These are phyloP conservation scores for Dothiorella sarmentorum DNA, from an alignment of 2,329 filamentous ascomycete genomes.

Conservation along the genomic window DNA sequence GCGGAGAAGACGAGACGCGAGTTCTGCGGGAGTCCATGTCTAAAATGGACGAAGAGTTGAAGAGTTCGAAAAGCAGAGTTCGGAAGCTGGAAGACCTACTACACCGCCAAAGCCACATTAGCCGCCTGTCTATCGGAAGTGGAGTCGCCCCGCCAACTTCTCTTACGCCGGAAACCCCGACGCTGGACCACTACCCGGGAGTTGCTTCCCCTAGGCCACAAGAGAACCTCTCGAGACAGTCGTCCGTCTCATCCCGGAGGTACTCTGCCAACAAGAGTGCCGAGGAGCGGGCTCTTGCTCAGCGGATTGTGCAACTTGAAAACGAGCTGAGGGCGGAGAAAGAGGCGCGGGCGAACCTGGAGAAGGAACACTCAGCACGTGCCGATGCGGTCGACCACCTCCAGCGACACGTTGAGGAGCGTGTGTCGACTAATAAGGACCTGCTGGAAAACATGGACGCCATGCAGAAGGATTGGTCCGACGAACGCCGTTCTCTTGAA, in stretches of 20 bases:
- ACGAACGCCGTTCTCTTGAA: slow-evolving; percentile 79
- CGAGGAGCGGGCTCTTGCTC: slow-evolving; percentile 59
- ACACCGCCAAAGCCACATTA: slow-evolving; percentile 69
- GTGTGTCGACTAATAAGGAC: slow-evolving; percentile 87
- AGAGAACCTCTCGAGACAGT: slow-evolving; percentile 53
- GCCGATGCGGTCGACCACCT: slow-evolving; percentile 56
- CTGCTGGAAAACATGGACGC: slow-evolving; percentile 93
- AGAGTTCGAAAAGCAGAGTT: slow-evolving; percentile 87
- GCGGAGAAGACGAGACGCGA: slow-evolving; percentile 79
- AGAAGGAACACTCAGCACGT: slow-evolving; percentile 64
- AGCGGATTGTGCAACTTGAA: slow-evolving; percentile 67
- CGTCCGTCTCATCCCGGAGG: slow-evolving; percentile 59
- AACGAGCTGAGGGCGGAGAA: slow-evolving; percentile 72
- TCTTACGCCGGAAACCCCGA: slow-evolving; percentile 36
- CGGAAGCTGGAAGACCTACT: slow-evolving; percentile 87
- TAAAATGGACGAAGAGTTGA: slow-evolving; percentile 61
- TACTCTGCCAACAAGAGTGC: slow-evolving; percentile 58
- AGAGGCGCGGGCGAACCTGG: slow-evolving; percentile 62
- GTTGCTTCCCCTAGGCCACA: slow-evolving; percentile 32
- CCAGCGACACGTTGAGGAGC: slow-evolving; percentile 74
- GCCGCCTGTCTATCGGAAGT: slow-evolving; percentile 51
- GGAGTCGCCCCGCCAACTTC: slow-evolving; percentile 37
- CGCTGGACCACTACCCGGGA: slow-evolving; percentile 33
- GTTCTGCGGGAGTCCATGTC: slow-evolving; percentile 50
- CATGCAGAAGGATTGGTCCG: slow-evolving; percentile 80